Conservation (phyloP, 257 asterid species). For the Nicotiana noctiflora region DNA sequence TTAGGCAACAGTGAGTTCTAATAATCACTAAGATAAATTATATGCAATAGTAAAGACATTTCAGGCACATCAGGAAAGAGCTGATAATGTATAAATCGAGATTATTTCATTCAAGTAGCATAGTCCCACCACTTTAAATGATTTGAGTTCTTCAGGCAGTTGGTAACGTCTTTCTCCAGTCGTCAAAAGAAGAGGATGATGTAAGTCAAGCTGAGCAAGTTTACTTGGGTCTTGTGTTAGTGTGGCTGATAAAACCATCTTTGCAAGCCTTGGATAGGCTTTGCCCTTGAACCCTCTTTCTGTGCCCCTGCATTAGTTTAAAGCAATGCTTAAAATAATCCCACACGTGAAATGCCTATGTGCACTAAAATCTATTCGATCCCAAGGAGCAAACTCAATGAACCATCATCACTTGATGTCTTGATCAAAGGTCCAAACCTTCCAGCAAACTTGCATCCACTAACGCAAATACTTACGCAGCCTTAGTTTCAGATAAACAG, state of each 20-base stretch:
- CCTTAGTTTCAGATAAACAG: neutral
- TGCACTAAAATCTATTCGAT: neutral
- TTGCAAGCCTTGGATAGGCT: conserved; percentile 65
- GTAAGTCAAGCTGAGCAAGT: conserved; percentile 81
- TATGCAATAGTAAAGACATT: neutral
- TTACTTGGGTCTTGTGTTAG: conserved; percentile 94
- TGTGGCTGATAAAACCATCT: conserved; percentile 91
- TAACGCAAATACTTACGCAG: neutral
- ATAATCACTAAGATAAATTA: neutral
- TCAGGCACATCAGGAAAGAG: conserved; percentile 9
- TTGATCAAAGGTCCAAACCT: neutral
- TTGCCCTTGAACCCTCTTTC: conserved; percentile 78
- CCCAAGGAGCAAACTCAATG: neutral
- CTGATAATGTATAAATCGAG: neutral
- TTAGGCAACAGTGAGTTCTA: neutral
- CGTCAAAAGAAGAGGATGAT: conserved; percentile 78
- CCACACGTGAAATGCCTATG: neutral
- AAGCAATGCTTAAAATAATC: neutral
- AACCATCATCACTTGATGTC: neutral
- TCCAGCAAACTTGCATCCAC: neutral
- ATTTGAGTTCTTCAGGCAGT: conserved; percentile 67
- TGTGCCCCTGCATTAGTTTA: conserved; percentile 48
- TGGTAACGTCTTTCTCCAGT: conserved; percentile 67
- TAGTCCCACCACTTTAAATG: conserved; percentile 68
- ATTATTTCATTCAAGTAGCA: neutral